Evolutionary conservation across 2,329 filamentous ascomycete genomes (phyloP), one percentile per base, ranked within the genome.

Genomic region (Colletotrichum karsti): DNA sequence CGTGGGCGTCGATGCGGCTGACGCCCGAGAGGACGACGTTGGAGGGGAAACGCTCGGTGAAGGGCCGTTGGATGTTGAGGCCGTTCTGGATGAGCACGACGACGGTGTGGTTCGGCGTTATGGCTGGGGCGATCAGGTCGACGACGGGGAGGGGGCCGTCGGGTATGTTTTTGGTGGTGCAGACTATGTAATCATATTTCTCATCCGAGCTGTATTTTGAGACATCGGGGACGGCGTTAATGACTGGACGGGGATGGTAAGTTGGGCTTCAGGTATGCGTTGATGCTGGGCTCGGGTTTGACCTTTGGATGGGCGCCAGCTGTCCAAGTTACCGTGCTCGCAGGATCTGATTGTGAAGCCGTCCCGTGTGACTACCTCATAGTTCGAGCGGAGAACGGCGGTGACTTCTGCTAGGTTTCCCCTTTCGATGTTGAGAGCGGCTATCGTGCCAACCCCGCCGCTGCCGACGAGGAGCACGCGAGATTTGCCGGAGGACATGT

Each of bases 61-160:
- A 73, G 0, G 87, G 86, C 44, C 81, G 83, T 70, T 91, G 87
- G 69, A 91, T 90, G 71, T 90, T 88, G n/a, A 91, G 76, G 0
- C 89, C 89, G 72, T 91, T 91, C 69, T 91, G 89, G 5, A 88
- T 77, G 7, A 91, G 81, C 0, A 90, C 79, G 48, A 91, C 85
- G 28, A 80, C 80, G 0, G 88, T 89, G 24, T 83, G 77, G 2
- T 79, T 80, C 1, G 82, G 80, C 0, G 84, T 86, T 1, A 91
- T 77, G 2, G 86, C 87, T 0, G 86, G 85, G 0, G 74, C 72
- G 26, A 90, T 83, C 33, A 89, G 74, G 2, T 87, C 82, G 41
- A 80, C 73, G 0, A 86, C 76, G 0, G 77, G 80, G 0, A 88
- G 87, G 1, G 79, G 76, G 7, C 86, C 73, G 58, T 90, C 88